These are phyloP conservation scores for Xerocomellus dryophilus DNA, from an alignment of 768 basidiomycete genomes.

Conservation along the genomic window DNA sequence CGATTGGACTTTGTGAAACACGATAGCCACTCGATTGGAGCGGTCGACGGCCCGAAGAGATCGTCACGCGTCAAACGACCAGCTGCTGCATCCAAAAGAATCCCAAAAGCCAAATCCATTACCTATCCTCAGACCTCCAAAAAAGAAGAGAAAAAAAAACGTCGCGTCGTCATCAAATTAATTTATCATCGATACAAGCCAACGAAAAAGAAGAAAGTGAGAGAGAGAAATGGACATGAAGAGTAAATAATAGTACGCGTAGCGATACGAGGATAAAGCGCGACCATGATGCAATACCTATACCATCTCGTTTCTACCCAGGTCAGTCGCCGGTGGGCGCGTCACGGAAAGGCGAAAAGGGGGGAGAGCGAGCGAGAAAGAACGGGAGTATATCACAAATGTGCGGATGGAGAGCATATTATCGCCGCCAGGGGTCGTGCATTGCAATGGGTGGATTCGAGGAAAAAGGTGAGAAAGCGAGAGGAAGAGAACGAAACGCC, in stretches of 20 bases:
- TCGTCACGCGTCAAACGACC: no score
- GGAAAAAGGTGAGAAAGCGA: neutral
- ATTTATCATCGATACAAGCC: conserved; percentile 2
- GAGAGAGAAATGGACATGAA: neutral
- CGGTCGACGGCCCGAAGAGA: no score
- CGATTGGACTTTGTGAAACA: no score
- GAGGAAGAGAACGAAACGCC: no score
- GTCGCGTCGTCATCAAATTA: conserved; percentile 6
- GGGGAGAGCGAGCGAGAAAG: neutral
- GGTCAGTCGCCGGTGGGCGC: neutral
- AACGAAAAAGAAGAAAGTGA: neutral
- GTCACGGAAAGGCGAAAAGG: neutral
- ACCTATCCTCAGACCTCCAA: neutral
- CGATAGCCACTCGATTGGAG: no score
- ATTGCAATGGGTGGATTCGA: neutral
- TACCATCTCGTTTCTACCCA: conserved; percentile 2
- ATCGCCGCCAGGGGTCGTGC: conserved; percentile 16
- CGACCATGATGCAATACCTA: neutral
- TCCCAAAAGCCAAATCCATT: neutral
- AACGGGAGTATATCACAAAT: conserved; percentile 21
- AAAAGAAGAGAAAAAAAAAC: neutral
- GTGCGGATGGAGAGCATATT: conserved; percentile 22
- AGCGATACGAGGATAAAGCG: neutral
- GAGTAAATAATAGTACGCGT: conserved; percentile 5
- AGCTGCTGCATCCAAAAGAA: no score